These are phyloP conservation scores for Arabis hirsuta DNA, from an alignment of 345 rosid species.

Conservation along the genomic window DNA sequence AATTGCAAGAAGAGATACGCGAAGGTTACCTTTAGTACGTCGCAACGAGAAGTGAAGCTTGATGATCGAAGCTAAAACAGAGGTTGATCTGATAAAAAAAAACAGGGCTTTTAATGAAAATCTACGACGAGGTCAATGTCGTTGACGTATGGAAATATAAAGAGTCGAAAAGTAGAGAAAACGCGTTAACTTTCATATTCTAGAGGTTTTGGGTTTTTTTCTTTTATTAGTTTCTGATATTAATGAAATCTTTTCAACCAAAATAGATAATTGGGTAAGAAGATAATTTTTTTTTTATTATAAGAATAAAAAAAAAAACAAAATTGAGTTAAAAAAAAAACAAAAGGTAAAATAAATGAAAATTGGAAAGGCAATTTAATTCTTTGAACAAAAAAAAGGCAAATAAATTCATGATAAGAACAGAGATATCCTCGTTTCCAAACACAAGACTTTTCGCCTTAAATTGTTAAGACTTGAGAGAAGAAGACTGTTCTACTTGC, in stretches of 20 bases:
- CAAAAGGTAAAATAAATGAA: too few relatives aligned
- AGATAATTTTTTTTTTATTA: too few relatives aligned
- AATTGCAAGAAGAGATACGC: not conserved
- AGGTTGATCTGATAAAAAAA: not conserved
- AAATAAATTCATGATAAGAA: not conserved
- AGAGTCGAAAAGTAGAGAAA: not conserved
- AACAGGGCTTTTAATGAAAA: not conserved
- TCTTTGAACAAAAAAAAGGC: too few relatives aligned
- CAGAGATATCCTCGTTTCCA: conserved; percentile 11
- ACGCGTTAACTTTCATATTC: conserved; percentile 27
- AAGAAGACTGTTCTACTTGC: conserved; percentile 2
- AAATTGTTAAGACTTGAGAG: conserved; percentile 18
- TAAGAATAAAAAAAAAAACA: not conserved
- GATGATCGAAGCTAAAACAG: conserved; percentile 2
- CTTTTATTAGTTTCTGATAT: too few relatives aligned
- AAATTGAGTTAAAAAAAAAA: not conserved
- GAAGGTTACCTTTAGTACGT: conserved; percentile 11
- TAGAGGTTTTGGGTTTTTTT: not conserved
- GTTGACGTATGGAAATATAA: not conserved
- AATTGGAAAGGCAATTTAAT: not conserved
- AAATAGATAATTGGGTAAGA: too few relatives aligned
- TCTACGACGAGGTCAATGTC: conserved; percentile 22
- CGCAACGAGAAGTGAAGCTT: conserved; percentile 13
- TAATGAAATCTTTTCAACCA: too few relatives aligned
- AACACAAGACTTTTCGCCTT: conserved; percentile 27